Base-by-base conservation (phyloP, 208 protist species). In the Trypanosoma platydactyli region DNA sequence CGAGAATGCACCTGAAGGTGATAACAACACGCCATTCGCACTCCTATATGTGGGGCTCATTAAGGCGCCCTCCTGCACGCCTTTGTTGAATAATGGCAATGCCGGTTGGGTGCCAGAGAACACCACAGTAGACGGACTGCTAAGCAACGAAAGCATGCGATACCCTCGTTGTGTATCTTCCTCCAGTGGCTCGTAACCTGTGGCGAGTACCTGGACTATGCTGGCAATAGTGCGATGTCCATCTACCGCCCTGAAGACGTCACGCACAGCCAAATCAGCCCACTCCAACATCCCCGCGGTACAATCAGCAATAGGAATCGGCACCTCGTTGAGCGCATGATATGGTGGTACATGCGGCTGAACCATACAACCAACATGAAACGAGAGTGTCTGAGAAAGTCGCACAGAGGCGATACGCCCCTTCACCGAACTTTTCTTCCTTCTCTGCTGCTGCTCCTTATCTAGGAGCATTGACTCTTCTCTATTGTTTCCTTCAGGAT, bases 181-280 rank as follows among this genome's bases (percentile, higher is more conserved):
- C 0, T 71, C 73, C 18, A 88, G 48, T 0, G 77, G 74, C 4
- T 77, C 38, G 79, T 84, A 67, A 64, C 64, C 64, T 78, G 67
- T 15, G 22, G 81, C 68, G 0, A 94, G 52, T 29, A 58, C 52
- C 65, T 90, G 89, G 54, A 86, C 65, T 51, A 94, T 68, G 27
- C 84, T 80, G 0, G 76, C 77, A 40, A 94, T 86, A 7, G 81
- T 94, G 35, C 77, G 83, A 9, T 78, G 57, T 22, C 86, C 86
- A 64, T 94, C 82, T 33, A 92, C 74, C 5, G 80, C 73, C 16
- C 68, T 68, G 48, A 90, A 81, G 5, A 91, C 84, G 40, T 80
- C 67, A 22, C 80, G 72, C 20, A 94, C 73, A 16, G 76, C 72
- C 51, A 94, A 53, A 68, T 94, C 88, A 64, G 83, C 82, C 70